Conservation (phyloP, 352 stramenopile species). For the Thraustochytrium striatum region DNA sequence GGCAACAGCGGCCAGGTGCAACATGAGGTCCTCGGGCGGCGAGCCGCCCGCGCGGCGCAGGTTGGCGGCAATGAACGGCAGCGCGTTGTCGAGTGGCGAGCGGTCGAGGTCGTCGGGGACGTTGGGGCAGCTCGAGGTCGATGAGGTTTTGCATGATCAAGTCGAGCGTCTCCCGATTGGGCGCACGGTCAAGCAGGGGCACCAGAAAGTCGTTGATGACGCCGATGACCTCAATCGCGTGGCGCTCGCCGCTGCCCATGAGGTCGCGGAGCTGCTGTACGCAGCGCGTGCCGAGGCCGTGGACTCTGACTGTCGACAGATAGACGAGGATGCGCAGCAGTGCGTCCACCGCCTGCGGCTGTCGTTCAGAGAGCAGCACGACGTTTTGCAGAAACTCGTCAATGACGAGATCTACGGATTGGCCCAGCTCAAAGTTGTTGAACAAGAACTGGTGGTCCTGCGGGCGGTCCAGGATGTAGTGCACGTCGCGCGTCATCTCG, state of each 20-base stretch:
- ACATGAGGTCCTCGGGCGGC: neutral
- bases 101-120: neutral
- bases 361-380: neutral
- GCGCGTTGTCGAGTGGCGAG: neutral
- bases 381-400: slow-evolving; percentile 9
- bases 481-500: neutral
- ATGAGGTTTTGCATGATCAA: slow-evolving; percentile 3
- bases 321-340: slow-evolving; percentile 15
- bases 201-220: neutral
- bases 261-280: neutral
- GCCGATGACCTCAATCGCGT: slow-evolving; percentile 1
- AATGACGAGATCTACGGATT: neutral
- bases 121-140: neutral
- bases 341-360: neutral
- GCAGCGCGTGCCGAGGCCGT: slow-evolving; percentile 5
- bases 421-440: neutral
- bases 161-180: neutral
- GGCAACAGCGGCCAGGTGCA: slow-evolving; percentile 27
- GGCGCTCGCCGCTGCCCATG: slow-evolving; percentile 10
- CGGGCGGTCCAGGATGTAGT: neutral
- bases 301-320: slow-evolving; percentile 5
- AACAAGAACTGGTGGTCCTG: slow-evolving; percentile 40
- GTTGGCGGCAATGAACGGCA: neutral
- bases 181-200: slow-evolving; percentile 4
- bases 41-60: neutral